Evolutionary conservation across 306 rosid genomes (phyloP), one percentile per base, ranked within the genome.

Genomic region (Cucurbita ficifolia): DNA sequence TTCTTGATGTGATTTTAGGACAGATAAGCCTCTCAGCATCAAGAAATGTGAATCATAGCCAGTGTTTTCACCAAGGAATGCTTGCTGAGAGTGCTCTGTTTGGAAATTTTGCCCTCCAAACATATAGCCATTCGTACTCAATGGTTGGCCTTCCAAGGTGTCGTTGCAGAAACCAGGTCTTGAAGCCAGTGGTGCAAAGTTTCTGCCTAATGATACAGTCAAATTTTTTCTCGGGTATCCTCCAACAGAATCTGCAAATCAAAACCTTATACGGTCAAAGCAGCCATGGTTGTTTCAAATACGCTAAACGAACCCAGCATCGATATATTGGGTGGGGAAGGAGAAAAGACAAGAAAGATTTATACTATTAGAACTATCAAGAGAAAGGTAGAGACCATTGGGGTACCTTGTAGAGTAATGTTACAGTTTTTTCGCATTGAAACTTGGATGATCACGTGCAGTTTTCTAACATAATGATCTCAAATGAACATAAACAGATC

Each of bases 1-100:
- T 76, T 85, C 88, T 82, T 76, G 86, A 78, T 80, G 83, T 35
- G 83, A 76, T 36, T 76, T 72, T 48, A 73, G 76, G 61, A 82
- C 52, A 69, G 78, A 73, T 38, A 58, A 70, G 72, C 81, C 79
- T 61, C 70, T 76, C 6, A 77, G 75, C 35, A 52, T 77, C 61
- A 85, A 73, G 81, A 56, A 43, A 62, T 80, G 78, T 36, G 84
- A 77, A 78, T 55, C 70, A 58, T 55, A 62, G 79, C 70, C 79
- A 77, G 79, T 67, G 19, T 53, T 80, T 62, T 80, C 88, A 63
- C 82, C 86, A 53, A 72, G 63, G 62, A 57, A 80, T 45, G 75
- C 71, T 57, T 51, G 33, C 68, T 63, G 78, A 71, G 77, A 77
- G 75, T 80, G 81, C 70, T 76, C 75, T 35, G 77, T 73, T 77